A percentile compares a stretch with the other conserved stretches of the same genome.
Evolutionary conservation across 75 land plant genomes (phyloP).

Genomic region (Pinus taeda): DNA sequence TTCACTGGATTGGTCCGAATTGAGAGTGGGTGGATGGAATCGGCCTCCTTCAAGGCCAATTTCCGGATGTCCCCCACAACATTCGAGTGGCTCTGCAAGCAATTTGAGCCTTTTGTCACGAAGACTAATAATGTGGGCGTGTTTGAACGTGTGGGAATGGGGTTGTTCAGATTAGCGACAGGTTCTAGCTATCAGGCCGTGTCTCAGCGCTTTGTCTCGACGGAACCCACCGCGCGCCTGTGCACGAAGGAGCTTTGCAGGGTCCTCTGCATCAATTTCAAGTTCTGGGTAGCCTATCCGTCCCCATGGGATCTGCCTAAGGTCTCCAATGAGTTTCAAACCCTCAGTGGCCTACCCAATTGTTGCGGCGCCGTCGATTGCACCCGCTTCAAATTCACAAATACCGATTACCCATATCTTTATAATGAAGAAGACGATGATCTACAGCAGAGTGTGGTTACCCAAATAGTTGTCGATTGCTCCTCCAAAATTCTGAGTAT

Average conservation of each 20-base stretch:
- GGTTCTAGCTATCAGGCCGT: conserved; percentile 42
- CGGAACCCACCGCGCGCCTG: conserved; percentile 37
- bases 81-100: conserved; percentile 61
- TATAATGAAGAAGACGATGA: conserved; percentile 10
- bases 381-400: conserved; percentile 27
- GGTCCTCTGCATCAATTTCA: conserved; percentile 60
- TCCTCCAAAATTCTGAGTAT: conserved; percentile 50
- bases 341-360: conserved; percentile 40
- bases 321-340: conserved; percentile 25
- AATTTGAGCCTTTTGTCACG: conserved; percentile 54
- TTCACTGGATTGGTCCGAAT: background rate
- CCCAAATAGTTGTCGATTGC: conserved; percentile 62
- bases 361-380: conserved; percentile 64
- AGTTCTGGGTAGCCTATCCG: conserved; percentile 60
- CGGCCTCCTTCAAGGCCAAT: conserved; percentile 24
- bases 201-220: conserved; percentile 35
- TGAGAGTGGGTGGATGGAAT: background rate
- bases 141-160: conserved; percentile 48
- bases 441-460: conserved; percentile 21
- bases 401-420: background rate
- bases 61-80: conserved; percentile 62
- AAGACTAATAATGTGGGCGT: background rate
- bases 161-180: conserved; percentile 49
- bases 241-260: conserved; percentile 55
- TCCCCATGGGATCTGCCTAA: conserved; percentile 20